These are phyloP conservation scores for Nothomitra cinnamomea DNA, from an alignment of 2,329 filamentous ascomycete species.

Conservation along the genomic window DNA sequence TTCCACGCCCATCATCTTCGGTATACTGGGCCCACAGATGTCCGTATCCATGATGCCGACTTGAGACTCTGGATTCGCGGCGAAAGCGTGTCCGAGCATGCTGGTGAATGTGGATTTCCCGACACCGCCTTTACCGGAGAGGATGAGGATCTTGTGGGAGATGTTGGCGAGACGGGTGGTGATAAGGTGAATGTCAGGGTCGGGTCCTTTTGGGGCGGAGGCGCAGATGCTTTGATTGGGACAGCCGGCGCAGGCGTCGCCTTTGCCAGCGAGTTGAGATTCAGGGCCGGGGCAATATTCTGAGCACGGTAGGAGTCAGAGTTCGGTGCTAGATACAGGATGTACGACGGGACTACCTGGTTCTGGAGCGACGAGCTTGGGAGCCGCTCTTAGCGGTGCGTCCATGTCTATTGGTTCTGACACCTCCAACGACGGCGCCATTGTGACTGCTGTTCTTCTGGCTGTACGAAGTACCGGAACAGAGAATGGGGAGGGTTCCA, in stretches of 20 bases:
- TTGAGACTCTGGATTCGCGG: conserved; percentile 56
- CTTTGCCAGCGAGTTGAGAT: conserved; percentile 49
- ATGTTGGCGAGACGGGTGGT: conserved; percentile 65
- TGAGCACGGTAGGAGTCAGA: conserved; percentile 9
- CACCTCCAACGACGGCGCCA: conserved; percentile 64
- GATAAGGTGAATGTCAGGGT: conserved; percentile 84
- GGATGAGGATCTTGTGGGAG: conserved; percentile 79
- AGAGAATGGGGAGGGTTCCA: no score
- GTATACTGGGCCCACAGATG: conserved; percentile 89
- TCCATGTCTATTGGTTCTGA: conserved; percentile 54
- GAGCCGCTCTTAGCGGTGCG: conserved; percentile 60
- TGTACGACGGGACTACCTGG: no score
- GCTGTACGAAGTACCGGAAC: background rate
- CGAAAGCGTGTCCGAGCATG: conserved; percentile 77
- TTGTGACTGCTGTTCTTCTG: conserved; percentile 20
- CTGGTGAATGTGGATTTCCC: conserved; percentile 91
- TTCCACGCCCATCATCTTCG: conserved; percentile 98
- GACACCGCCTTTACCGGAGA: conserved; percentile 91
- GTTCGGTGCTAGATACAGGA: no score
- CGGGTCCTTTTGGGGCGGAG: conserved; percentile 82
- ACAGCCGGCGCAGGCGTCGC: conserved; percentile 81
- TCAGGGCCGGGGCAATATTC: conserved; percentile 92
- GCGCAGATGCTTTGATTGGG: conserved; percentile 95
- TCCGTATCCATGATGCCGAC: conserved; percentile 98
- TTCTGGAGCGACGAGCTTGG: conserved; percentile 80